These are phyloP conservation scores for Penicillium coprophilum DNA, from an alignment of 495 filamentous ascomycete genomes.

Conservation along the genomic window DNA sequence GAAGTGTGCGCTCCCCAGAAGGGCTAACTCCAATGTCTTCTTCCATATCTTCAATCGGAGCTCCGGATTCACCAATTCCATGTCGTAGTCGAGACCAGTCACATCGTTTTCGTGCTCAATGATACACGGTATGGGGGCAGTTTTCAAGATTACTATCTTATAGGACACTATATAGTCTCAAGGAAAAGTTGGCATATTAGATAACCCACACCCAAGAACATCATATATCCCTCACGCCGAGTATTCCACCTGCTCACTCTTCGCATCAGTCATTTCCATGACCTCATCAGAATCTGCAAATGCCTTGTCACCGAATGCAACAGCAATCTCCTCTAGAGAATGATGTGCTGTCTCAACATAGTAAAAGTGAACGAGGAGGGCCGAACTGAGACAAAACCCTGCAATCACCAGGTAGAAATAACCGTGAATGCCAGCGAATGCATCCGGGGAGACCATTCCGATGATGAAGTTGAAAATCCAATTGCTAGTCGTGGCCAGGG, in stretches of 20 bases:
- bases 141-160: not conserved
- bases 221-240: not conserved
- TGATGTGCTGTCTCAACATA: constrained; percentile 59
- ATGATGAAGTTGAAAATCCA: constrained; percentile 81
- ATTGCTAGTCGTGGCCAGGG: constrained; percentile 67
- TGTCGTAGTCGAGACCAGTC: no score
- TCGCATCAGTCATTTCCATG: constrained; percentile 14
- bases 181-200: not conserved
- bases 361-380: constrained; percentile 63
- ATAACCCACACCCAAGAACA: not conserved
- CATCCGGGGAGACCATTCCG: constrained; percentile 68
- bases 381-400: constrained; percentile 57
- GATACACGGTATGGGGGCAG: no score
- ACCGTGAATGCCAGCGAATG: constrained; percentile 60
- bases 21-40: no score
- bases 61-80: no score
- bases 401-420: constrained; percentile 70
- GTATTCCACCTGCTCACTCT: constrained; percentile 9
- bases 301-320: constrained; percentile 30
- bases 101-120: no score
- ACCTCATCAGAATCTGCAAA: constrained; percentile 25
- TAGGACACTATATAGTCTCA: not conserved
- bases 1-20: no score
- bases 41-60: no score
- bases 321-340: constrained; percentile 63